Base-by-base conservation (phyloP, 1,284 basidiomycete species). In the Athelia psychrophila region DNA sequence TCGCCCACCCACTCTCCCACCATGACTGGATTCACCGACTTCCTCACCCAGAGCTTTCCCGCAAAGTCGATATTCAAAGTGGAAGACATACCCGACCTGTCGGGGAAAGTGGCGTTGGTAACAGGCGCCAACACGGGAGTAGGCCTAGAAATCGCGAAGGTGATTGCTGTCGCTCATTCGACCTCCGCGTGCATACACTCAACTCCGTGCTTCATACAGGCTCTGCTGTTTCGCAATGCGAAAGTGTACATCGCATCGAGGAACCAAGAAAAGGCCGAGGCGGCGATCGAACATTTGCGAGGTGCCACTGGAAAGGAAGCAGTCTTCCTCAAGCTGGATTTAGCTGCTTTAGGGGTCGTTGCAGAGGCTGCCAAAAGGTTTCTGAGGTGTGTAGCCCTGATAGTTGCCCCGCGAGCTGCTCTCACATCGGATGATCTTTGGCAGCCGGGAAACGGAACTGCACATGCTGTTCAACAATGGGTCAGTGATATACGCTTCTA, bases 241-340 rank as follows among this genome's bases (percentile, higher is more conserved):
- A 79, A 70, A 47, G 81, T 84, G 3, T 82, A 81, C 57, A 66
- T 84, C 51, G 76, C 74, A 1, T 66, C 73, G 2, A 70, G 81
- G 1, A 69, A 60, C 40, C 62, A 67, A 47, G 54, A 59, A 15
- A 78, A 75, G 48, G 76, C 75, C 0, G 51, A 69, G 12, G 63
- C 64, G n/a, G 78, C 78, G 1, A 80, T 83, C 27, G 59, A 64
- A 9, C 62, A 72, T 35, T 67, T 83, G 55, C 71, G 72, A 56
- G 42, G 63, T n/a, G 64, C 54, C 22, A 70, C 66, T 0, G 64
- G 62, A 16, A 73, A 70, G 32, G 68, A 74, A 18, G 61, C 69
- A 1, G 55, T 76, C 35, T 42, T n/a, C 38, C 57, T 84, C 32
- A 58, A 75, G 56, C 64, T 80, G 35, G 81, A 83, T 59, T 60